phyloP scores from a whole-genome alignment of 2,329 filamentous ascomycete genomes.

The Arthrocladium fulminans region DNA sequence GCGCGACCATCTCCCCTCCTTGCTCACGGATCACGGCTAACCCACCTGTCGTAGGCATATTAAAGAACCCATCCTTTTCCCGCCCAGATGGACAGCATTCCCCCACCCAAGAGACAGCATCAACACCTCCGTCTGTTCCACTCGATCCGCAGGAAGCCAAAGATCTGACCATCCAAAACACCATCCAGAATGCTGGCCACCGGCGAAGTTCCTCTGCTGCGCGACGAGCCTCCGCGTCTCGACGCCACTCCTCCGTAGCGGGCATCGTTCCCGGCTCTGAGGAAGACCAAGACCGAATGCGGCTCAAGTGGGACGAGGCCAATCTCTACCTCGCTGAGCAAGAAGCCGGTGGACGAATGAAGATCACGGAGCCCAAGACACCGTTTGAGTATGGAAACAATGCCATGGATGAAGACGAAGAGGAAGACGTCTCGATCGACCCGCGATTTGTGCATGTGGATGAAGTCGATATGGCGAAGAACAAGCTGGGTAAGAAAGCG shows the following conservation, averaged over 20 bases:
- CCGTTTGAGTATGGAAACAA: slow-evolving; percentile 91
- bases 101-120: slow-evolving; percentile 25
- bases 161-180: slow-evolving; percentile 89
- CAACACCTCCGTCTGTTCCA: slow-evolving; percentile 30
- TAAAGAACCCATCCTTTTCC: slow-evolving; percentile 74
- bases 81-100: slow-evolving; percentile 28
- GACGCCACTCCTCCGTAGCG: slow-evolving; percentile 56
- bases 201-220: slow-evolving; percentile 71
- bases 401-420: slow-evolving; percentile 75
- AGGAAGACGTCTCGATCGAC: slow-evolving; percentile 38
- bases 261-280: slow-evolving; percentile 41
- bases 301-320: slow-evolving; percentile 96
- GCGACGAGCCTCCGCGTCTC: slow-evolving; percentile 54
- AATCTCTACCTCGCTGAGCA: slow-evolving; percentile 97
- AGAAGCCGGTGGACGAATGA: slow-evolving; percentile 89
- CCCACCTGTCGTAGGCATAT: slow-evolving; percentile 57
- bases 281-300: slow-evolving; percentile 54
- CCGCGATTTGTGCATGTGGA: slow-evolving; percentile 38
- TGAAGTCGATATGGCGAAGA: slow-evolving; percentile 51
- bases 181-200: slow-evolving; percentile 83
- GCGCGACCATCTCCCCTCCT: slow-evolving; percentile 7
- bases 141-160: slow-evolving; percentile 55
- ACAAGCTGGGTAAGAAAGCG: slow-evolving; percentile 32
- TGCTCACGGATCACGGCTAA: neutral
- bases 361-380: slow-evolving; percentile 97